Conservation (phyloP, 495 filamentous ascomycete species). For the Cryomyces antarcticus region DNA sequence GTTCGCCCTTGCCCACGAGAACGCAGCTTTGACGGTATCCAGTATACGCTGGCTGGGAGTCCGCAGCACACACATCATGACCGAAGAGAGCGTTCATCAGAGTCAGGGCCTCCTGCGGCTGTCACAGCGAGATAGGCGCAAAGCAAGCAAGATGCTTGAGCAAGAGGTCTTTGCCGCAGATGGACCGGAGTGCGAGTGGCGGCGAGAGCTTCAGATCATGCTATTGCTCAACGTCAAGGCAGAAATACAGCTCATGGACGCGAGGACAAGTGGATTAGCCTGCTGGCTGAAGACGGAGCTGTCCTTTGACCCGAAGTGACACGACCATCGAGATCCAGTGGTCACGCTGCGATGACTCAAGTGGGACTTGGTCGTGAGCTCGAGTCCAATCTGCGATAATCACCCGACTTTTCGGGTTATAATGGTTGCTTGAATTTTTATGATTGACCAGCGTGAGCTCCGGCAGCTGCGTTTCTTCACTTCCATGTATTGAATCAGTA, state of each 20-base stretch:
- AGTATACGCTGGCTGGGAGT: slow-evolving; percentile 57
- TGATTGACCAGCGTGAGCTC: too few relatives aligned
- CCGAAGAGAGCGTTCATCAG: slow-evolving; percentile 2
- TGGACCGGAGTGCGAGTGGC: slow-evolving; percentile 33
- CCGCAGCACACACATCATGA: slow-evolving; percentile 34
- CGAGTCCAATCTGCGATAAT: too few relatives aligned
- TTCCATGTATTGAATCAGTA: too few relatives aligned
- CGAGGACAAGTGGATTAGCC: slow-evolving; percentile 33
- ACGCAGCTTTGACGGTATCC: slow-evolving; percentile 32
- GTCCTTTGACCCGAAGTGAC: too few relatives aligned
- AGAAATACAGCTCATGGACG: slow-evolving; percentile 70
- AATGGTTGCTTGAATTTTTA: too few relatives aligned
- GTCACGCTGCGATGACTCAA: too few relatives aligned
- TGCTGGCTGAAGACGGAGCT: slow-evolving; percentile 35
- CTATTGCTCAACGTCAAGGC: slow-evolving; percentile 70
- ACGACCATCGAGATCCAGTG: too few relatives aligned
- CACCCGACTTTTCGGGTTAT: too few relatives aligned
- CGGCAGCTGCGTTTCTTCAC: too few relatives aligned
- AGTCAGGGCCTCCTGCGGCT: slow-evolving; percentile 29
- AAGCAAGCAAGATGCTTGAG: slow-evolving; percentile 43
- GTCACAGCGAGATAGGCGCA: slow-evolving; percentile 43
- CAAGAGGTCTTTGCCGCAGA: slow-evolving; percentile 27
- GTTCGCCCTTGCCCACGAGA: slow-evolving; percentile 48
- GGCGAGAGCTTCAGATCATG: slow-evolving; percentile 63
- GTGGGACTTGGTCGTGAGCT: too few relatives aligned